Evolutionary conservation across 2,329 filamentous ascomycete species (phyloP), one percentile per base, ranked within the genome.

Genomic region (Penicillium sp.): DNA sequence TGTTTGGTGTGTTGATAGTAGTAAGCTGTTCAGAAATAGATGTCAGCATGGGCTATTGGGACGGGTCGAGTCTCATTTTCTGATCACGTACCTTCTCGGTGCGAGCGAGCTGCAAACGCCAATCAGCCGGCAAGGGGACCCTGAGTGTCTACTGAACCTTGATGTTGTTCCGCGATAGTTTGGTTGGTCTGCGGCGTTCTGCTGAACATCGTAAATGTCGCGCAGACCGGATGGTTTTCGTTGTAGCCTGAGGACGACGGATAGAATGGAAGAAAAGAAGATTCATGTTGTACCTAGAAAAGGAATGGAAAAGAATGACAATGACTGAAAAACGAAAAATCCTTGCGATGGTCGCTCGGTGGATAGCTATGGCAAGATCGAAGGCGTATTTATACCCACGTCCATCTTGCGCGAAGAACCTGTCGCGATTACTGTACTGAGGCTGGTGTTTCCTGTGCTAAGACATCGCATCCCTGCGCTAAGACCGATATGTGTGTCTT

Each of bases 71-170:
- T 21, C 21, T 21, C 21, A 2, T 26, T 19, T 15, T 21, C 8
- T 13, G 8, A 15, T 19, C 8, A 6, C n/a, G 2, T 41, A 52
- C 50, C 50, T 52, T 38, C 50, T 52, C 50, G 50, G 50, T 41
- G 50, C 50, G 50, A 52, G 50, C 50, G 50, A 30, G 50, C 29
- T 35, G 31, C 50, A n/a, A 52, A 31, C 50, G 30, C 31, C 50
- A 52, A 52, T 52, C 50, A 52, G 41, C 50, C 19, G 30, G 17
- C 50, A 52, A 52, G 50, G n/a, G n/a, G n/a, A n/a, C n/a, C n/a
- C n/a, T n/a, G n/a, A n/a, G n/a, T n/a, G n/a, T n/a, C n/a, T n/a
- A 38, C 21, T 17, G 19, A 38, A 21, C 5, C 8, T 41, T 8
- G 30, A 7, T n/a, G 23, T 26, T 5, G 23, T 26, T 26, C 23